Base-by-base conservation (phyloP, 2,329 filamentous ascomycete genomes). In the Beauveria bassiana region DNA sequence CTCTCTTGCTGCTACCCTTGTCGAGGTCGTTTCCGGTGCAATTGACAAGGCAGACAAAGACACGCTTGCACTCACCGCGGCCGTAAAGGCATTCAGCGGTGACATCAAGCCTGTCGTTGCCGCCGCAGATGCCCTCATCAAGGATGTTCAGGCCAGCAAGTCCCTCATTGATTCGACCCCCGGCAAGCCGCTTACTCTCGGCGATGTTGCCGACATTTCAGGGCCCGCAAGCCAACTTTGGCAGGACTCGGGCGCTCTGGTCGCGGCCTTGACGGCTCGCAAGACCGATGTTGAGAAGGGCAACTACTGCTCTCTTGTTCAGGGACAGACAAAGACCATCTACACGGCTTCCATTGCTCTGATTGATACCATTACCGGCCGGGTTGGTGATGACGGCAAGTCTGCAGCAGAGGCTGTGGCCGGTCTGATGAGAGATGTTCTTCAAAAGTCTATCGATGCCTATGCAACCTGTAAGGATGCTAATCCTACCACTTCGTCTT, bases 401-500 rank as follows among this genome's bases (percentile, higher is more conserved):
- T 20, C 9, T 24, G 45, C 56, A 3, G 47, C 28, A 9, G 31
- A 34, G 31, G 56, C 56, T 7, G 26, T 50, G 16, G 26, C 24
- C 20, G 45, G 22, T 7, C 16, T 61, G 16, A 61, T 61, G 9
- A 34, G 9, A 8, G 2, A 14, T 26, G 31, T 42, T 42, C 52
- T 61, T 2, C 20, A 56, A 5, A 6, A 42, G 9, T 52, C 59
- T 6, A 50, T 45, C 14, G 52, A 28, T 2, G 24, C 26, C 2
- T 61, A 57, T 22, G 20, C 18, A 12, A 20, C 43, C 38, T 61
- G 59, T 46, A 57, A 56, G 38, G 46, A 61, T 51, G 38, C 52
- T 24, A 57, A 52, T 26, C 52, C 52, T 20, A 22, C 52, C 7
- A 61, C 45, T 3, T 42, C 51, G 1, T 16, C 59, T 24, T n/a